phyloP scores from a whole-genome alignment of 352 stramenopile genomes.

The Pythium rhizo-oryzae region DNA sequence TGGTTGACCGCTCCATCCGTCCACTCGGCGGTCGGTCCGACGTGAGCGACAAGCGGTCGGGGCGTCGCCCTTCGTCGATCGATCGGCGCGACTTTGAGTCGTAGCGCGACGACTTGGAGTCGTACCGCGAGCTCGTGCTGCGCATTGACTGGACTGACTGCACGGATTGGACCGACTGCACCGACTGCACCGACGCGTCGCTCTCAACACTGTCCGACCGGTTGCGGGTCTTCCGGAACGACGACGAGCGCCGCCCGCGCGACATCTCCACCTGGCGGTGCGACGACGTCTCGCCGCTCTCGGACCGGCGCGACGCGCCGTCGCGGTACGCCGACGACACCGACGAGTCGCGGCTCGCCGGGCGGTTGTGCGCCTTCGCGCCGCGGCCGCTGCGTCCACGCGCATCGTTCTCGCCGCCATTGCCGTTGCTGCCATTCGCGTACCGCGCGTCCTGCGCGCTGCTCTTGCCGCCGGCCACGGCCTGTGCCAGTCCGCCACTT shows the following conservation, averaged over 20 bases:
- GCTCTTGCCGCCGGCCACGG: constrained; percentile 2
- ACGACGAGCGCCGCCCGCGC: constrained; percentile 9
- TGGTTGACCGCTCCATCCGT: constrained; percentile 17
- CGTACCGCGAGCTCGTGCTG: constrained; percentile 29
- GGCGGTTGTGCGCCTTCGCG: constrained; percentile 2
- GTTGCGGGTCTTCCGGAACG: constrained; percentile 14
- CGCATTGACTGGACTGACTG: constrained; percentile 27
- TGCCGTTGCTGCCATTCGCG: constrained; percentile 7
- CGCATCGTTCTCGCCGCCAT: background rate
- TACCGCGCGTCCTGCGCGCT: constrained; percentile 21
- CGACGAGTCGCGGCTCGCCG: constrained; percentile 11
- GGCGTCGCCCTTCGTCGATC: constrained; percentile 12
- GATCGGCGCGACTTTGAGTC: constrained; percentile 21
- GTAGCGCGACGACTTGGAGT: no score
- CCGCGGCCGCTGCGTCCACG: background rate
- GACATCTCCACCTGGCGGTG: constrained; percentile 32
- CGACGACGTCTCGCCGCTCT: constrained; percentile 15
- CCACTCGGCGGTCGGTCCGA: constrained; percentile 14
- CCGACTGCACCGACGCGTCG: constrained; percentile 27
- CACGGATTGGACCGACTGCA: constrained; percentile 26
- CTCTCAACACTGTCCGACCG: constrained; percentile 33
- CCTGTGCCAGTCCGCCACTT: constrained; percentile 22
- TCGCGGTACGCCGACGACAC: constrained; percentile 19
- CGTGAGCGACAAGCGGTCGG: constrained; percentile 19
- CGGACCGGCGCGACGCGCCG: constrained; percentile 9